phyloP scores from a whole-genome alignment of 345 rosid species.

The Lumnitzera racemosa region DNA sequence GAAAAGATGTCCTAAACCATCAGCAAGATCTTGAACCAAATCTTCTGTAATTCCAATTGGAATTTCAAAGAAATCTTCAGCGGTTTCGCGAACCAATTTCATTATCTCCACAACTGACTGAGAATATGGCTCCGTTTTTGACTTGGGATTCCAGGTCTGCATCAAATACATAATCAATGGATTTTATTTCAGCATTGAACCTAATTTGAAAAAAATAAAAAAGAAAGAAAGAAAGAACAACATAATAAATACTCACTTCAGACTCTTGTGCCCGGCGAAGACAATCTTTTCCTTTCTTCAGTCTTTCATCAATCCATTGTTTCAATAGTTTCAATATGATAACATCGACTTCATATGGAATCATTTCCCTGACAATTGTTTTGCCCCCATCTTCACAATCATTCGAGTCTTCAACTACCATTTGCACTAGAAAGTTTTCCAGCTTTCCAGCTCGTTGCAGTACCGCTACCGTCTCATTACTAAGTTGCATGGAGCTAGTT shows the following conservation, averaged over 20 bases:
- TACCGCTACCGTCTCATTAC: slow-evolving; percentile 24
- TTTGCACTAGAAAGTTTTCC: slow-evolving; percentile 39
- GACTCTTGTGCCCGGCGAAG: slow-evolving; percentile 56
- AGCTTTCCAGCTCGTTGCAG: slow-evolving; percentile 40
- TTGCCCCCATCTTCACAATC: slow-evolving; percentile 46
- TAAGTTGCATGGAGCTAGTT: slow-evolving; percentile 14
- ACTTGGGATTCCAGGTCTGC: slow-evolving; percentile 95
- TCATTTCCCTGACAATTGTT: slow-evolving; percentile 40
- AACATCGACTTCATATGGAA: slow-evolving; percentile 77
- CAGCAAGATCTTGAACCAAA: slow-evolving; percentile 59
- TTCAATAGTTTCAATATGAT: slow-evolving; percentile 54
- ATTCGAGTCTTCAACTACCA: slow-evolving; percentile 43
- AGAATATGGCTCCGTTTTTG: slow-evolving; percentile 85
- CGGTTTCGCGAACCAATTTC: slow-evolving; percentile 50
- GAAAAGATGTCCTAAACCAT: slow-evolving; percentile 58
- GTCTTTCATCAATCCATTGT: slow-evolving; percentile 66
- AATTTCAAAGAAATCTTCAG: slow-evolving; percentile 74
- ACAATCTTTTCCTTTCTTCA: slow-evolving; percentile 45
- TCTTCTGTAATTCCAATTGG: slow-evolving; percentile 78
- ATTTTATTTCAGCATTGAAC: neutral
- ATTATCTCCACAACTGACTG: slow-evolving; percentile 65
- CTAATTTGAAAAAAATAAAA: neutral
- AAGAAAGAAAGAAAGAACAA: neutral
- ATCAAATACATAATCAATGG: neutral
- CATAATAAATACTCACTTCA: slow-evolving; percentile 44